Evolutionary conservation across 2,329 filamentous ascomycete genomes (phyloP), one percentile per base, ranked within the genome.

Genomic region (Tolypocladium inflatum): DNA sequence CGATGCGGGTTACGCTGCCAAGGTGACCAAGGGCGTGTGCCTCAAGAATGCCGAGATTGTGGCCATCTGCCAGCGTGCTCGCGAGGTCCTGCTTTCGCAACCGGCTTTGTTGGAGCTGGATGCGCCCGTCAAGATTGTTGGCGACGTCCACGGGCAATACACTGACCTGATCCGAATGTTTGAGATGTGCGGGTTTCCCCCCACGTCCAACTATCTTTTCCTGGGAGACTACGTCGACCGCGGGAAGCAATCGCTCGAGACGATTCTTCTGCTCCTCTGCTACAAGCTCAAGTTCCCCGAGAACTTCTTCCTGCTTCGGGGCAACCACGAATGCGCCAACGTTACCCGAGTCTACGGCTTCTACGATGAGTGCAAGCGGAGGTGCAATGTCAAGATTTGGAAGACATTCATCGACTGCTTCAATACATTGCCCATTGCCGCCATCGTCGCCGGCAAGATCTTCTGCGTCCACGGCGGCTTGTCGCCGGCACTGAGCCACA

Each of bases 201-300:
- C 93, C 2, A 88, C 84, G 61, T 85, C 91, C 43, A 97, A 97
- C 76, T 97, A 91, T 70, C 81, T 97, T 55, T 97, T 97, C 74
- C 79, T 97, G 4, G 93, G 93, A 55, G 93, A 97, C 72, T 97
- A 97, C 70, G 93, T 97, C 68, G 93, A 97, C 72, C 87, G 93
- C 57, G 93, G 93, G 66, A 97, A 97, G 78, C 91, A 97, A 73
- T 95, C 90, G 48, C 79, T 97, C 60, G 93, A 97, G 75, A 97
- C 93, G 0, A 97, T 97, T 63, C 80, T 96, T 6, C 82, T 97
- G 50, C 79, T 97, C 48, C 80, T 97, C 61, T 96, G 91, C 79
- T 97, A 97, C 79, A 97, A 97, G 79, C 84, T 97, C 71, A 96
- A 96, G 71, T 97, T 90, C 67, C 93, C 93, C 10, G 91, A 97